Percentiles rank a stretch among this genome's conserved stretches.
These are phyloP conservation scores for Coemansia sp. DNA, from an alignment of 371 early-diverging fungal genomes.

Conservation along the genomic window DNA sequence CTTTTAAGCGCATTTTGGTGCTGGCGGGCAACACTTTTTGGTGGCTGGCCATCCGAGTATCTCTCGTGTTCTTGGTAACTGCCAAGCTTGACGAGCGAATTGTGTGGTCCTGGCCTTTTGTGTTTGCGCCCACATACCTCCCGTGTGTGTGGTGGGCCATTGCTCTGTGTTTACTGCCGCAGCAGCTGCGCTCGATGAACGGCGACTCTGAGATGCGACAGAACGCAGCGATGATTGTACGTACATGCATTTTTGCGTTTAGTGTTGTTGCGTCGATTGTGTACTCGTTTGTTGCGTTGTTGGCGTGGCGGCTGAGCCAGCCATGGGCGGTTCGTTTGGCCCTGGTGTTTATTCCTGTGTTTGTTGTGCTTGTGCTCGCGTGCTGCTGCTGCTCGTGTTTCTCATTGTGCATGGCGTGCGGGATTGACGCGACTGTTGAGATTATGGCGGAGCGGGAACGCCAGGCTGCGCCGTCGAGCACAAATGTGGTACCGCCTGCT, in stretches of 20 bases:
- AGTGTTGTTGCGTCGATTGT: conserved; percentile 57
- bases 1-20: conserved; percentile 10
- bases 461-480: neutral
- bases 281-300: conserved; percentile 71
- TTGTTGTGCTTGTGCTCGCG: conserved; percentile 21
- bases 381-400: conserved; percentile 46
- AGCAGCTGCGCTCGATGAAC: conserved; percentile 53
- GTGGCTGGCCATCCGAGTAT: conserved; percentile 59
- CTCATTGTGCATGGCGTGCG: conserved; percentile 33
- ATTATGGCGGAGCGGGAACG: conserved; percentile 17
- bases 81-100: conserved; percentile 60
- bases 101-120: conserved; percentile 66
- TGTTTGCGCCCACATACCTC: conserved; percentile 78
- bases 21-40: conserved; percentile 59
- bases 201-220: conserved; percentile 50
- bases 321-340: conserved; percentile 67
- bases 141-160: conserved; percentile 61
- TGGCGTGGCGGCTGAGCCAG: conserved; percentile 65
- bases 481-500: conserved; percentile 16
- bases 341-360: conserved; percentile 70
- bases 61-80: conserved; percentile 61
- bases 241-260: conserved; percentile 55
- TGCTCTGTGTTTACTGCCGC: conserved; percentile 56
- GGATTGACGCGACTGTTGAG: conserved; percentile 36
- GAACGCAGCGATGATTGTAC: conserved; percentile 59